Evolutionary conservation across 805 yeast species (phyloP), one percentile per base, ranked within the genome.

Genomic region (Citeromyces matritensis): DNA sequence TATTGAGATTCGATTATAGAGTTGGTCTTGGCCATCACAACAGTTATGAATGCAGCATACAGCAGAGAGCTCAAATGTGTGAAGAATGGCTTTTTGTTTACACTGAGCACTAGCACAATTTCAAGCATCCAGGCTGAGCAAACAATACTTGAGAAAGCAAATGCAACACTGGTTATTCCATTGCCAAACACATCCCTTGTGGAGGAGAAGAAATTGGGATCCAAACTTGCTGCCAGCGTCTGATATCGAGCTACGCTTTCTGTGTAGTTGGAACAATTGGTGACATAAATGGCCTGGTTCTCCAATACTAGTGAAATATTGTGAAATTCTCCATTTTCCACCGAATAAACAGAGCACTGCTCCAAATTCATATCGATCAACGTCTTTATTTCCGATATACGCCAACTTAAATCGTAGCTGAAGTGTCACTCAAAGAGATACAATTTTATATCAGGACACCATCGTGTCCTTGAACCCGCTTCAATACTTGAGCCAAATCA

Each of bases 61-160:
- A 71, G 55, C 13, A 73, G 40, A n/a, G 78, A 69, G 4, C 80
- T 70, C 7, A 73, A 21, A 26, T 66, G 67, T 24, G 81, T 63
- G 28, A 73, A 48, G 26, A 57, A 45, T 4, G 86, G 84, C 34
- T 77, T 67, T 15, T 67, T 55, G 39, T 69, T 69, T 26, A 65
- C 69, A 13, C 71, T 63, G 23, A 81, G 46, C 13, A 67, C 44
- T 27, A 78, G 55, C 23, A 79, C 50, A 11, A 78, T 37, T 31
- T 76, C 52, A 15, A 82, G 55, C 71, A 80, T 70, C 93, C 93
- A 82, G 17, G 75, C 58, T 10, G 76, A 63, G 5, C 71, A 69
- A 37, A 72, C 69, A 12, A 69, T 57, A 0, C 74, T 69, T 33
- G 70, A 60, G 4, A 65, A 44, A n/a, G 65, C 64, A 49, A 69